Percentiles rank a stretch among this genome's conserved stretches.
Conservation (phyloP, 768 basidiomycete genomes). For the Termitomyces bulborhizus region DNA sequence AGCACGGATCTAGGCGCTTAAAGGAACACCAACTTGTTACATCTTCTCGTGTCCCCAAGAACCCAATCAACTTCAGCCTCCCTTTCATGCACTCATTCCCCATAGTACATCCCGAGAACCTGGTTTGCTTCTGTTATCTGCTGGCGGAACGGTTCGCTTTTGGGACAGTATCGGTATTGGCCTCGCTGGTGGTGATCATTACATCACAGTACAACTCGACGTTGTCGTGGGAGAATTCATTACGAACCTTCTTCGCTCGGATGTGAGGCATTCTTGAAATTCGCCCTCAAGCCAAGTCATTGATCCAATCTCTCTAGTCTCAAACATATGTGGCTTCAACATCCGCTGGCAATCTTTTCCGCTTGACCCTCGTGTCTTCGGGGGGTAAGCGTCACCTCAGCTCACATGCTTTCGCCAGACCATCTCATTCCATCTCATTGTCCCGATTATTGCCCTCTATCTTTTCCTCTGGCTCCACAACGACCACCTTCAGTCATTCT, state of each 20-base stretch:
- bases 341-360: conserved; percentile 59
- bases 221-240: conserved; percentile 52
- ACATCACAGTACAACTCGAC: conserved; percentile 41
- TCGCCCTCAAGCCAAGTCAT: conserved; percentile 1
- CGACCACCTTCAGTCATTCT: conserved; percentile 33
- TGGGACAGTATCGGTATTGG: conserved; percentile 88
- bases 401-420: conserved; percentile 53
- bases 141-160: conserved; percentile 67
- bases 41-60: conserved; percentile 69
- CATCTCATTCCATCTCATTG: conserved; percentile 36
- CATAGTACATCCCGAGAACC: conserved; percentile 70
- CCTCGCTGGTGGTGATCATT: conserved; percentile 73
- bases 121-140: conserved; percentile 74
- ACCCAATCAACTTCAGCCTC: conserved; percentile 30
- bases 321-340: conserved; percentile 69
- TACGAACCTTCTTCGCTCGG: conserved; percentile 59
- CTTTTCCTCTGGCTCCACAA: conserved; percentile 35
- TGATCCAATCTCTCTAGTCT: conserved; percentile 30
- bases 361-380: conserved; percentile 56
- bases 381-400: conserved; percentile 64
- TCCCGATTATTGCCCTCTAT: conserved; percentile 37
- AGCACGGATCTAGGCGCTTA: conserved; percentile 38
- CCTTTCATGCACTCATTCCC: conserved; percentile 63
- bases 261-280: conserved; percentile 36
- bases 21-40: conserved; percentile 74